A percentile compares a stretch with the other conserved stretches of the same genome.
Conservation (phyloP, 352 stramenopile genomes). For the Pythium sp. region DNA sequence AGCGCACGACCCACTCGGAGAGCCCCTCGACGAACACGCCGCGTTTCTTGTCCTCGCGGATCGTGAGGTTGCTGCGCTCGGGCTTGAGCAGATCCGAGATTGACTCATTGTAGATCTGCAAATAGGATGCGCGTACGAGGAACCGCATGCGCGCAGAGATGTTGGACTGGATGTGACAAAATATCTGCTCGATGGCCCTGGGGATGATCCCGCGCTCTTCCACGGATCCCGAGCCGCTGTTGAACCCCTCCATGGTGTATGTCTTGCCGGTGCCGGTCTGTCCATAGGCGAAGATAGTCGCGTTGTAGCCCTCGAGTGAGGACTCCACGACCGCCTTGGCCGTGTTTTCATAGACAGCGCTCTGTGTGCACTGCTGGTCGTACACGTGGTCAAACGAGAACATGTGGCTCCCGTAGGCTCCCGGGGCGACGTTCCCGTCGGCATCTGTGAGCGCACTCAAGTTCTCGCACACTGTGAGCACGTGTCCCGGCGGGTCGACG, state of each 20-base stretch:
- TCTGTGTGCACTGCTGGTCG: slow-evolving; percentile 89
- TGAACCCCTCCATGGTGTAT: slow-evolving; percentile 97
- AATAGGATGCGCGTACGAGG: slow-evolving; percentile 89
- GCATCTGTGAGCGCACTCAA: slow-evolving; percentile 42
- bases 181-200: slow-evolving; percentile 96
- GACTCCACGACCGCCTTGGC: slow-evolving; percentile 91
- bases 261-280: slow-evolving; percentile 93
- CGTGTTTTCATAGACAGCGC: slow-evolving; percentile 92
- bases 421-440: slow-evolving; percentile 25
- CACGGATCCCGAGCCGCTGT: slow-evolving; percentile 78
- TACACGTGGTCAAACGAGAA: slow-evolving; percentile 96
- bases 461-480: slow-evolving; percentile 90
- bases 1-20: slow-evolving; percentile 93
- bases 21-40: slow-evolving; percentile 94
- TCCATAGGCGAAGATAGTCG: slow-evolving; percentile 90
- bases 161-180: slow-evolving; percentile 89
- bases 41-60: slow-evolving; percentile 91
- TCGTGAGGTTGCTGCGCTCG: slow-evolving; percentile 90
- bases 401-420: slow-evolving; percentile 81
- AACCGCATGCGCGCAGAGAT: slow-evolving; percentile 85
- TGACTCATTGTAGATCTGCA: slow-evolving; percentile 95
- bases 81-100: slow-evolving; percentile 95
- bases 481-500: slow-evolving; percentile 81
- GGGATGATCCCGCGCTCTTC: slow-evolving; percentile 97
- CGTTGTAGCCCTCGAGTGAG: slow-evolving; percentile 91